phyloP scores from a whole-genome alignment of 345 rosid genomes.

The Noccaea bulbosa region DNA sequence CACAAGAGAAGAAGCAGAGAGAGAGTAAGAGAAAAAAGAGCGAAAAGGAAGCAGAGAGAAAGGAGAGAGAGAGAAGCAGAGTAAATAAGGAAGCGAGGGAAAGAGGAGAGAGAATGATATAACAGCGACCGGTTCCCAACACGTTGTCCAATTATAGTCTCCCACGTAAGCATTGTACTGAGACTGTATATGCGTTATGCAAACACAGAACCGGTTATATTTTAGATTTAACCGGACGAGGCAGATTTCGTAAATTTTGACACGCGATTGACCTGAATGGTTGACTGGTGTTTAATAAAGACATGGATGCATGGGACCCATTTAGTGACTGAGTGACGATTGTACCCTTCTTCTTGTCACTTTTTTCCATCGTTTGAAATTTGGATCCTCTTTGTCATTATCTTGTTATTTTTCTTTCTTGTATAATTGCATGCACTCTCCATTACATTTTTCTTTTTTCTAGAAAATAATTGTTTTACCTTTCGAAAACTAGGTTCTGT shows the following conservation, averaged over 20 bases:
- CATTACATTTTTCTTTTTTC: not conserved
- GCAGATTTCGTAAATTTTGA: slow-evolving; percentile 32
- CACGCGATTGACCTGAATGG: slow-evolving; percentile 54
- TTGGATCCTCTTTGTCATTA: slow-evolving; percentile 27
- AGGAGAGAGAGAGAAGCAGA: slow-evolving; percentile 46
- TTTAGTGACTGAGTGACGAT: not conserved
- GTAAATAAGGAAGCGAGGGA: slow-evolving; percentile 33
- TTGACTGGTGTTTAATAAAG: slow-evolving; percentile 50
- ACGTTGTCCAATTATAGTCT: slow-evolving; percentile 30
- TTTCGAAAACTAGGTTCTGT: slow-evolving; percentile 23
- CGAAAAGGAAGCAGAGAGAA: not conserved
- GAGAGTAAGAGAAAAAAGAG: slow-evolving; percentile 28
- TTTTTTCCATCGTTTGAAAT: slow-evolving; percentile 24
- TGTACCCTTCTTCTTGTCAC: slow-evolving; percentile 26
- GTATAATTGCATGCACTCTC: slow-evolving; percentile 6
- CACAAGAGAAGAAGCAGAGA: slow-evolving; percentile 58
- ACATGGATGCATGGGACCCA: slow-evolving; percentile 29
- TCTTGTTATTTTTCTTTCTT: slow-evolving; percentile 24
- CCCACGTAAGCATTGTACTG: slow-evolving; percentile 55
- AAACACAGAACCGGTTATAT: slow-evolving; percentile 41
- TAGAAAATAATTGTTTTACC: not conserved
- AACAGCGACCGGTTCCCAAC: slow-evolving; percentile 34
- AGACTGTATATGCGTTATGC: slow-evolving; percentile 38
- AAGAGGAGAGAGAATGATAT: slow-evolving; percentile 61
- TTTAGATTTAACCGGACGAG: slow-evolving; percentile 31